Conservation (phyloP, 495 filamentous ascomycete species). For the Tuber umbilicatum region DNA sequence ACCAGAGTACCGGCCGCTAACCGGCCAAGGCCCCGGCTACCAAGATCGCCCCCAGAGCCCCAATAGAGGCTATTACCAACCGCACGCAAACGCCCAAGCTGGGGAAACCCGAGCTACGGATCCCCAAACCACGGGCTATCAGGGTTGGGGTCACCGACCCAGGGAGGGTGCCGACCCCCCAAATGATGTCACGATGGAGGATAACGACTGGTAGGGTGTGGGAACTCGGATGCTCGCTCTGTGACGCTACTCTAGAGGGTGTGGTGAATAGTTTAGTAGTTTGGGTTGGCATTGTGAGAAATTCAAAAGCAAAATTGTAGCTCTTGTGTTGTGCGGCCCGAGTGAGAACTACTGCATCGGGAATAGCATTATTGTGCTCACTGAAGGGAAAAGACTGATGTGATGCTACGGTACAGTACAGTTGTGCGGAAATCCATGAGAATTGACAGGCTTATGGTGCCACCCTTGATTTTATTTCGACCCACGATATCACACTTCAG, state of each 20-base stretch:
- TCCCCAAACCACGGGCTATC: neutral
- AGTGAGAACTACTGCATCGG: neutral
- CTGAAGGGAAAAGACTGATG: neutral
- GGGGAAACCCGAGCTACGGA: neutral
- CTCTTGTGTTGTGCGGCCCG: neutral
- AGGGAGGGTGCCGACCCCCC: neutral
- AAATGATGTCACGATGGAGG: neutral
- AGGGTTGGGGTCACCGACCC: neutral
- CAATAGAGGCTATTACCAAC: neutral
- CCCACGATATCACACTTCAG: neutral
- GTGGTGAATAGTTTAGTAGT: neutral
- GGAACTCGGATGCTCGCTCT: neutral
- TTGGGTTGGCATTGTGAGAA: neutral
- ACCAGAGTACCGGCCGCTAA: neutral
- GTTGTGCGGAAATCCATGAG: neutral
- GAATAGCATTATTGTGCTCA: neutral
- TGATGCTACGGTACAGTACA: neutral
- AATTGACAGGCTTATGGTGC: neutral
- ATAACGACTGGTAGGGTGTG: neutral
- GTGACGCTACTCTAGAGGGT: neutral
- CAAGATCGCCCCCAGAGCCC: neutral
- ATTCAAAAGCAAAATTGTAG: neutral
- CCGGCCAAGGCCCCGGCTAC: neutral
- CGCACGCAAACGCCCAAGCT: neutral
- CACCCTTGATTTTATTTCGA: neutral